Evolutionary conservation across 2,329 filamentous ascomycete species (phyloP).

Genomic region (Cladosporium cucumerinum): DNA sequence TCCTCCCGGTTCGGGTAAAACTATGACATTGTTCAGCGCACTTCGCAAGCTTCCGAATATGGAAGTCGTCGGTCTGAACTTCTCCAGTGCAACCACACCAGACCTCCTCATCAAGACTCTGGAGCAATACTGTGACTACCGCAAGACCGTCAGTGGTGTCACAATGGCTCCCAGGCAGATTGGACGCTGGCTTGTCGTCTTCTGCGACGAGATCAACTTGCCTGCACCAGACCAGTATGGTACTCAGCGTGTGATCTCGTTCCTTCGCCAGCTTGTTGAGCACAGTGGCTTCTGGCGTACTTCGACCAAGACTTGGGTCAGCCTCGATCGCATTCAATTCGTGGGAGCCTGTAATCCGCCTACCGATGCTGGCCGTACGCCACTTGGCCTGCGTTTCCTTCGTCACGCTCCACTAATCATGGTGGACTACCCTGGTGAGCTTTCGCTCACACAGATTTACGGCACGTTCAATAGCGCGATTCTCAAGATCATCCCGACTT

Average conservation of each 20-base stretch:
- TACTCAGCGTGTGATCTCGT: conserved; percentile 94
- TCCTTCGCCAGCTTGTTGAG: conserved; percentile 94
- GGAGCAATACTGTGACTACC: conserved; percentile 99
- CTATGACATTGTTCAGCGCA: conserved; percentile 98
- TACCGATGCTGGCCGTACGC: conserved; percentile 92
- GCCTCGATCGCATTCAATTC: conserved; percentile 95
- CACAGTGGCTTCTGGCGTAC: conserved; percentile 99
- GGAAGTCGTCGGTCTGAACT: conserved; percentile 98
- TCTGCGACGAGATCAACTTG: conserved; percentile 99
- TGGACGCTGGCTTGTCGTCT: conserved; percentile 94
- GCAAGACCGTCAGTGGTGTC: conserved; percentile 94
- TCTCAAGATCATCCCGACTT: conserved; percentile 89
- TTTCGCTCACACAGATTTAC: conserved; percentile 94
- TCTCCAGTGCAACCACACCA: conserved; percentile 96
- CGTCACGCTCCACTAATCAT: conserved; percentile 97
- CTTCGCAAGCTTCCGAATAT: conserved; percentile 96
- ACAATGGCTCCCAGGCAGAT: conserved; percentile 95
- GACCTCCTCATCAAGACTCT: conserved; percentile 98
- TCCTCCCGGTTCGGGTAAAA: conserved; percentile 97
- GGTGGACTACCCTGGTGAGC: conserved; percentile 97
- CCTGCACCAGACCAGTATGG: conserved; percentile 96
- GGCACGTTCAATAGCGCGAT: conserved; percentile 96
- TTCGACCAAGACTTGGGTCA: conserved; percentile 96
- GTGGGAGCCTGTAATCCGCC: conserved; percentile 98
- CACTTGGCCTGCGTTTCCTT: conserved; percentile 88